phyloP scores from a whole-genome alignment of 352 stramenopile genomes.

The Aphanomyces astaci region DNA sequence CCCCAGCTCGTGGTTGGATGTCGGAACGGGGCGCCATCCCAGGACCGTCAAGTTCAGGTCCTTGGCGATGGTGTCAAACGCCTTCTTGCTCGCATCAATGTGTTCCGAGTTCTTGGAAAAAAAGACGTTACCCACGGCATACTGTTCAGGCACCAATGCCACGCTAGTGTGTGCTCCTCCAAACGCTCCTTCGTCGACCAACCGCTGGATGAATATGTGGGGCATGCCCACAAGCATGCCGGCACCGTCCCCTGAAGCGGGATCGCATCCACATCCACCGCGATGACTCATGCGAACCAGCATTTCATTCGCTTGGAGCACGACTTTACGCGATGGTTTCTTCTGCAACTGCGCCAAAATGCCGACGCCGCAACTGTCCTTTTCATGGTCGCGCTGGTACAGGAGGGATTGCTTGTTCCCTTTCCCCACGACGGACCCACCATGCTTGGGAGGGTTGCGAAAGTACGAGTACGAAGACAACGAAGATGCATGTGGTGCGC shows the following conservation, averaged over 20 bases:
- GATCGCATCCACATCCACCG: slow-evolving; percentile 92
- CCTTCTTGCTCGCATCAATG: slow-evolving; percentile 82
- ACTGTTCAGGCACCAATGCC: slow-evolving; percentile 61
- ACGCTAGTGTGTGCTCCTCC: slow-evolving; percentile 30
- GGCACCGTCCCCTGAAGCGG: slow-evolving; percentile 85
- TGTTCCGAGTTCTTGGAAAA: slow-evolving; percentile 61
- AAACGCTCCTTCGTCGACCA: slow-evolving; percentile 75
- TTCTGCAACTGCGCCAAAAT: slow-evolving; percentile 95
- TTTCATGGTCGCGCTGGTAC: slow-evolving; percentile 47
- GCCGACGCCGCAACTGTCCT: slow-evolving; percentile 89
- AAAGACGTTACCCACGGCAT: slow-evolving; percentile 91
- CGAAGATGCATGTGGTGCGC: not conserved
- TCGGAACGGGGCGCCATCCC: slow-evolving; percentile 90
- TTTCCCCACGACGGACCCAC: not conserved
- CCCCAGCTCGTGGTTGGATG: slow-evolving; percentile 89
- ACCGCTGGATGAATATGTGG: slow-evolving; percentile 88
- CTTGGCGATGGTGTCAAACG: slow-evolving; percentile 71
- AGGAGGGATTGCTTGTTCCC: slow-evolving; percentile 21
- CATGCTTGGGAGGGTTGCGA: not conserved
- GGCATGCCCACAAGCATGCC: slow-evolving; percentile 96
- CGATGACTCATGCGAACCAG: slow-evolving; percentile 94
- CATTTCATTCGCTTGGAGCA: slow-evolving; percentile 96
- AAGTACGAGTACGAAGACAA: slow-evolving; percentile 18
- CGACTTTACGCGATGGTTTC: slow-evolving; percentile 78
- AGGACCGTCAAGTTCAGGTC: slow-evolving; percentile 88